A percentile compares a stretch with the other conserved stretches of the same genome.
These are phyloP conservation scores for Tinospora cordifolia DNA, from an alignment of 164 flowering plant species.

Conservation along the genomic window DNA sequence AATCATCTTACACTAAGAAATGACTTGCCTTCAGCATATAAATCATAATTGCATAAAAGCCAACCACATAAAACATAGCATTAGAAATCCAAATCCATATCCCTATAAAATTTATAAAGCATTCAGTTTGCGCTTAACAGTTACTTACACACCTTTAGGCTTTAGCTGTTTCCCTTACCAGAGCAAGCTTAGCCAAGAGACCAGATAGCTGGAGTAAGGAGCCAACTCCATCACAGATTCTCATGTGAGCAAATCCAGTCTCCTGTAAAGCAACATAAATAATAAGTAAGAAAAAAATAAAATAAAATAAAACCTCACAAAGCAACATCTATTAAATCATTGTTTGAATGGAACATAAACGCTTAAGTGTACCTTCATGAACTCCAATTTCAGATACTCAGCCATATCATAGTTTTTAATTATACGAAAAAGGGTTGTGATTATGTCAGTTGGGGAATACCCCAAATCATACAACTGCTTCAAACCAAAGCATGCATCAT, in stretches of 20 bases:
- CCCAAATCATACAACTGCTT: conserved; percentile 96
- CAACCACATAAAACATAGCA: neutral
- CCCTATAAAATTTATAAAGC: neutral
- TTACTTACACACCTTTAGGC: conserved; percentile 67
- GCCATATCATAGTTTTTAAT: conserved; percentile 94
- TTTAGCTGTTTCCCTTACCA: conserved; percentile 80
- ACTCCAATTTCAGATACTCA: conserved; percentile 90
- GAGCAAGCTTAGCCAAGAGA: conserved; percentile 76
- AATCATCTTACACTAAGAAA: neutral
- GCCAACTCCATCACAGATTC: conserved; percentile 98
- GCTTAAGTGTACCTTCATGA: conserved; percentile 85
- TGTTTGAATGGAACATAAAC: neutral
- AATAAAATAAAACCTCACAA: neutral
- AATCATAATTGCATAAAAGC: neutral
- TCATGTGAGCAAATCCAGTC: conserved; percentile 99
- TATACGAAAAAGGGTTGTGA: conserved; percentile 90
- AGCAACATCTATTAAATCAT: neutral
- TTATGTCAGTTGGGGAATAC: conserved; percentile 95
- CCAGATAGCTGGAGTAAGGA: conserved; percentile 90
- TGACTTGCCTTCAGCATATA: neutral
- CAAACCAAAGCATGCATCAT: conserved; percentile 80
- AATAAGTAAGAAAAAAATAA: neutral
- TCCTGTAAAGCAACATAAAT: conserved; percentile 42
- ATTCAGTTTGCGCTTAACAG: neutral
- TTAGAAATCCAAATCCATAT: conserved; percentile 6